A percentile compares a stretch with the other conserved stretches of the same genome.
phyloP scores from a whole-genome alignment of 371 early-diverging fungal genomes.

The Catenaria anguillulae region DNA sequence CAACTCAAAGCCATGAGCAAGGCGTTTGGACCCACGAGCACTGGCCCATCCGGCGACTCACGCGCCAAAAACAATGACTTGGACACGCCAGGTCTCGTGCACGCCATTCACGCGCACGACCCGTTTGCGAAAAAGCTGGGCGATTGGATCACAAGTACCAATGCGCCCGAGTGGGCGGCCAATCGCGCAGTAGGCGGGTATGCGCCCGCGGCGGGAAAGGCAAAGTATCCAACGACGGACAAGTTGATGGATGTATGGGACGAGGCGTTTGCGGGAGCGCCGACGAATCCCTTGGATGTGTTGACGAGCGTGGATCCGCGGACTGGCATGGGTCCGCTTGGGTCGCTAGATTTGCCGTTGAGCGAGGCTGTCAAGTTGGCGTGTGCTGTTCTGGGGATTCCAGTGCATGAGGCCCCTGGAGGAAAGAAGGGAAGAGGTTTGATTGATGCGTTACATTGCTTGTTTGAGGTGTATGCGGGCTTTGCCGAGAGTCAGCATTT shows the following conservation, averaged over 20 bases:
- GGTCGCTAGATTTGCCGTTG: slow-evolving; percentile 18
- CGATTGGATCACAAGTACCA: not conserved
- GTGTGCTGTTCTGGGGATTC: slow-evolving; percentile 26
- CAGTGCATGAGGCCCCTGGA: slow-evolving; percentile 11
- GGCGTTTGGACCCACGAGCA: not conserved
- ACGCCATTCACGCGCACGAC: not conserved
- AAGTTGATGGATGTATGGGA: slow-evolving; percentile 18
- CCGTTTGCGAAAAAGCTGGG: slow-evolving; percentile 10
- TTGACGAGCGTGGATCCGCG: slow-evolving; percentile 14
- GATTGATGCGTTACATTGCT: slow-evolving; percentile 28
- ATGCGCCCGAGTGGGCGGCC: not conserved
- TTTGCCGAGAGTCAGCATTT: slow-evolving; percentile 35
- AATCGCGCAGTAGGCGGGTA: slow-evolving; percentile 6
- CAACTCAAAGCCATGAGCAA: slow-evolving; percentile 24
- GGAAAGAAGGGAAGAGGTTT: not conserved
- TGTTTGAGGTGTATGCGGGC: slow-evolving; percentile 30
- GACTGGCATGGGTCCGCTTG: slow-evolving; percentile 22
- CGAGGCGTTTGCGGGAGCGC: slow-evolving; percentile 16
- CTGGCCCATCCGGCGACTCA: slow-evolving; percentile 17
- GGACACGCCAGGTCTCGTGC: slow-evolving; percentile 9
- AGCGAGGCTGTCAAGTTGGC: not conserved
- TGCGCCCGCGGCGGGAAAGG: slow-evolving; percentile 8
- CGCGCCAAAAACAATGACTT: slow-evolving; percentile 4
- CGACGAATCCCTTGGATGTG: not conserved
- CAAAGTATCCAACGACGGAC: slow-evolving; percentile 9